Evolutionary conservation across 2,329 filamentous ascomycete species (phyloP).

Genomic region (Fusarium tupiense): DNA sequence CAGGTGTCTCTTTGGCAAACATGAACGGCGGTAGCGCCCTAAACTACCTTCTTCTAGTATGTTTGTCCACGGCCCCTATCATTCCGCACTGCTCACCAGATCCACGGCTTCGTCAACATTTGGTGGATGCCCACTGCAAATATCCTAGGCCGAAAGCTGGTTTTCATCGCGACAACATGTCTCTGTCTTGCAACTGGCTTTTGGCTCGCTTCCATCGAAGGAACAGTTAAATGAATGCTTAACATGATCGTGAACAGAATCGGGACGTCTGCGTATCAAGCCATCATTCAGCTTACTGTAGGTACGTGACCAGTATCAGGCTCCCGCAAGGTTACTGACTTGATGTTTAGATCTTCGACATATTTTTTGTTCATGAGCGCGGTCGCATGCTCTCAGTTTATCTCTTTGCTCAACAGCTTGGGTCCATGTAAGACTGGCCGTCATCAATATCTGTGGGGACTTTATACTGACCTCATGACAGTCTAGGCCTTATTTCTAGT

Average conservation of each 20-base stretch:
- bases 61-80: rapidly evolving
- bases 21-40: background rate
- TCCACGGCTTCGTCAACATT: background rate
- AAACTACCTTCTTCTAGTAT: background rate
- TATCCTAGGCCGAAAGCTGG: constrained; percentile 1
- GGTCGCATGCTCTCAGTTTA: background rate
- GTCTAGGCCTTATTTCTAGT: background rate
- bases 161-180: background rate
- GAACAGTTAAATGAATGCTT: background rate
- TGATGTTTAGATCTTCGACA: background rate
- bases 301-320: rapidly evolving
- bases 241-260: background rate
- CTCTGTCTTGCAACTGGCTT: background rate
- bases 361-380: background rate
- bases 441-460: rapidly evolving
- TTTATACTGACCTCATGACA: too few relatives aligned
- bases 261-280: background rate
- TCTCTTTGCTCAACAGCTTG: background rate
- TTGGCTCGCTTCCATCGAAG: background rate
- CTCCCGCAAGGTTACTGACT: rapidly evolving
- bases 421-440: rapidly evolving
- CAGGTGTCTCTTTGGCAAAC: background rate
- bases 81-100: rapidly evolving
- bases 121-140: background rate
- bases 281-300: background rate